Base-by-base conservation (phyloP, 306 rosid genomes). In the Sindora glabra region DNA sequence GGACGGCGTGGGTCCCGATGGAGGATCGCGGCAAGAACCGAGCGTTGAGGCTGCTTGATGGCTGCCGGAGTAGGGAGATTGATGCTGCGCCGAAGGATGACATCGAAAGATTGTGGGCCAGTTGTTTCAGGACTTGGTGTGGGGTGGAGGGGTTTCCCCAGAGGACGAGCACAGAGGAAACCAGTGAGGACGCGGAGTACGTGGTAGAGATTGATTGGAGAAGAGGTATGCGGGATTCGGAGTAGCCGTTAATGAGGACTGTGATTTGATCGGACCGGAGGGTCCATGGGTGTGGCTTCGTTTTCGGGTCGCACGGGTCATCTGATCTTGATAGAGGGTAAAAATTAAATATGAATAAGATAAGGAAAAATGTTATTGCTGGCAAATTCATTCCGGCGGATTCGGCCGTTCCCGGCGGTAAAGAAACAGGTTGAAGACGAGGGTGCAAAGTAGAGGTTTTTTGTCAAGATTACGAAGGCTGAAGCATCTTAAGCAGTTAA, bases 121-220 rank as follows among this genome's bases (percentile, higher is more conserved):
- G 16, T 26, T 70, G 65, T 0, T 55, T 66, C 9, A 84, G 65
- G 54, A 73, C 48, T 16, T 75, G 59, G 41, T 55, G 12, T 2
- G 77, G 58, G 1, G 97, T 90, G 11, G 87, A 68, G 6, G 96
- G 96, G 71, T 90, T 85, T 50, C 95, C 95, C 97, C 97, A 90
- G 23, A 90, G 87, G 49, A 90, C 72, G 19, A 87, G 81, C 30
- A 91, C 90, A 0, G 87, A 77, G 37, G 79, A 80, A 6, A 91
- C 96, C 9, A 80, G 14, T 0, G 96, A 76, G 6, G 91, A 70
- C 27, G 83, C 70, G 5, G 96, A 73, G 76, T 87, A 87, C 48
- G 82, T 33, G 70, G 79, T 29, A 19, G 86, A 75, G 5, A 87
- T 64, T 40, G 96, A 83, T 62, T 77, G 87, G 66, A 90, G 89